Conservation (phyloP, 1,139 yeast species). For the Pichia sp. region DNA sequence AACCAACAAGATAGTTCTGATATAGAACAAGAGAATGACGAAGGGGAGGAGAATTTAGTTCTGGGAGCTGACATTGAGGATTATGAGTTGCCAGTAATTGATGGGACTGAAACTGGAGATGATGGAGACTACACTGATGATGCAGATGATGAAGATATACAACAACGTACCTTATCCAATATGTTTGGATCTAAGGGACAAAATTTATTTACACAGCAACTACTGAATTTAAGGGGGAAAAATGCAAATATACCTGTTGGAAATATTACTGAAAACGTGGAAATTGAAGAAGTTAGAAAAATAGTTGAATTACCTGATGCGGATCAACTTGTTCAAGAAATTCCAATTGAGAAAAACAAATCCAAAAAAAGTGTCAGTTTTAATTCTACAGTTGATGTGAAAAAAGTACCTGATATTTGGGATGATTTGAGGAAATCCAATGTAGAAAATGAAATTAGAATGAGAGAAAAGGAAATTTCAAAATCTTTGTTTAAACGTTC, state of each 20-base stretch:
- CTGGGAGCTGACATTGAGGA: constrained; percentile 5
- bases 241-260: neutral
- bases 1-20: constrained; percentile 37
- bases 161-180: constrained; percentile 7
- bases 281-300: neutral
- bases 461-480: neutral
- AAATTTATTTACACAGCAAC: constrained; percentile 23
- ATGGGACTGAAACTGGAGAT: constrained; percentile 27
- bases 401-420: constrained; percentile 54
- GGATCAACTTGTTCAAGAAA: neutral
- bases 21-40: constrained; percentile 32
- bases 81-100: constrained; percentile 10
- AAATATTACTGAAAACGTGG: neutral
- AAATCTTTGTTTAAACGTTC: constrained; percentile 5
- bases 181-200: constrained; percentile 27
- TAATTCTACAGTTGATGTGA: constrained; percentile 46
- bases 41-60: constrained; percentile 30
- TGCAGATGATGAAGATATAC: constrained; percentile 29
- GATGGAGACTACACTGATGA: constrained; percentile 20
- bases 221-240: constrained; percentile 16
- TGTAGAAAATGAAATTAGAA: constrained; percentile 13
- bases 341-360: constrained; percentile 11
- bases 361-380: constrained; percentile 47
- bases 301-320: neutral
- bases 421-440: constrained; percentile 35